Evolutionary conservation across 1,284 basidiomycete genomes (phyloP).

Genomic region (Gomphus sp.): DNA sequence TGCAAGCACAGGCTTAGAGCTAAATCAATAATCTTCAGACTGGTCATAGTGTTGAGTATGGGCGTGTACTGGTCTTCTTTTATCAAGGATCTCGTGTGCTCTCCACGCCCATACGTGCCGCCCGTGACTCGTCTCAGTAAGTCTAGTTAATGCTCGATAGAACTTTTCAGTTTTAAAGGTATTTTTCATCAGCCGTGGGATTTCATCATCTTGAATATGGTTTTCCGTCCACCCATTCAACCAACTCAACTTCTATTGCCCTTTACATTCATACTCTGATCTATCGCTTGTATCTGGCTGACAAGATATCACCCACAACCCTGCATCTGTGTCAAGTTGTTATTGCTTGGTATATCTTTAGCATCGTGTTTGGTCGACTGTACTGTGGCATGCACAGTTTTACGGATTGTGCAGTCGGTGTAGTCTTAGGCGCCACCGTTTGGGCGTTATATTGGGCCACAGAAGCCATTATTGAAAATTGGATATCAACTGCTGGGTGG

Average conservation of each 20-base stretch:
- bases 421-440: slow-evolving; percentile 53
- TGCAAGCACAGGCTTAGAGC: not conserved
- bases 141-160: slow-evolving; percentile 20
- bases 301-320: slow-evolving; percentile 21
- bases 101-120: slow-evolving; percentile 85
- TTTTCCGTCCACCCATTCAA: slow-evolving; percentile 94
- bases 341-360: slow-evolving; percentile 57
- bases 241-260: slow-evolving; percentile 85
- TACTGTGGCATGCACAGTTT: slow-evolving; percentile 92
- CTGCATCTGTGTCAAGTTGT: slow-evolving; percentile 36
- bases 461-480: slow-evolving; percentile 25
- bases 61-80: slow-evolving; percentile 84
- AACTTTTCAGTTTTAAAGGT: not conserved
- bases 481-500: slow-evolving; percentile 36
- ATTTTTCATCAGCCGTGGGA: slow-evolving; percentile 55
- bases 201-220: slow-evolving; percentile 86
- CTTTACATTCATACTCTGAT: slow-evolving; percentile 61
- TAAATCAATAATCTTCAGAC: slow-evolving; percentile 28
- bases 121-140: slow-evolving; percentile 81
- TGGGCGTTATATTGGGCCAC: slow-evolving; percentile 46
- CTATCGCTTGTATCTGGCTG: slow-evolving; percentile 41
- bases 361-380: slow-evolving; percentile 82
- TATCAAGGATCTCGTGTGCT: slow-evolving; percentile 84
- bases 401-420: slow-evolving; percentile 66
- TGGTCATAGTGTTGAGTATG: slow-evolving; percentile 65